Conservation (phyloP, 495 filamentous ascomycete genomes). For the Monascus purpureus region DNA sequence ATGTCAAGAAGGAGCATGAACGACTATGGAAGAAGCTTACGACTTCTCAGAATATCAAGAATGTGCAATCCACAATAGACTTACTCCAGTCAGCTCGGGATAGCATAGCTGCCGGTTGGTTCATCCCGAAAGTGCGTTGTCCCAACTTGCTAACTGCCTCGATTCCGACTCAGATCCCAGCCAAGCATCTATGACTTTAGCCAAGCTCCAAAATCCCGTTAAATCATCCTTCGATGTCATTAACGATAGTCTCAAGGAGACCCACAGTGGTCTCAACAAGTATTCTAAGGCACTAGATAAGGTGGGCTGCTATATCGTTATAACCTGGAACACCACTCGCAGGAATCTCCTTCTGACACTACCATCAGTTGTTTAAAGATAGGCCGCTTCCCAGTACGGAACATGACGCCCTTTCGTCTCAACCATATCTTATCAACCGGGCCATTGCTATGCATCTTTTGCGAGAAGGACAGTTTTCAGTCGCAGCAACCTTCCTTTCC, state of each 20-base stretch:
- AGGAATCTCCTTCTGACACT: not conserved
- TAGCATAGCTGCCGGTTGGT: conserved; percentile 48
- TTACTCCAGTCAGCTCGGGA: conserved; percentile 59
- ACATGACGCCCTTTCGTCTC: conserved; percentile 65
- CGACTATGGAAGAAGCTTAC: conserved; percentile 56
- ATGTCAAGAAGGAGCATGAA: conserved; percentile 58
- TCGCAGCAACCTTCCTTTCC: conserved; percentile 65
- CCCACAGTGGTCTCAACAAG: conserved; percentile 60
- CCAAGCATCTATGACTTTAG: conserved; percentile 53
- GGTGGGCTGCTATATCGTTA: conserved; percentile 32
- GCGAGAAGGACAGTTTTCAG: conserved; percentile 82
- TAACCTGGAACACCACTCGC: too few relatives aligned
- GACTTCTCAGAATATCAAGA: conserved; percentile 49
- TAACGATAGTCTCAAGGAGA: conserved; percentile 64
- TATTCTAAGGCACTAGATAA: conserved; percentile 76
- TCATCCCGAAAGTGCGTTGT: conserved; percentile 4
- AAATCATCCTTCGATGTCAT: conserved; percentile 65
- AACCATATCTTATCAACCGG: conserved; percentile 67
- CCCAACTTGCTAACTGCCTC: conserved; percentile 6
- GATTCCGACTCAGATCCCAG: conserved; percentile 42
- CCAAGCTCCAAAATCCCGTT: conserved; percentile 71
- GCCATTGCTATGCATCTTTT: conserved; percentile 95
- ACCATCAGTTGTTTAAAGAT: conserved; percentile 54
- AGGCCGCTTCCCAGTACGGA: conserved; percentile 62
- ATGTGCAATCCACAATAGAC: conserved; percentile 71